Conservation (phyloP, 2,329 filamentous ascomycete genomes). For the Aspergillus sojae region DNA sequence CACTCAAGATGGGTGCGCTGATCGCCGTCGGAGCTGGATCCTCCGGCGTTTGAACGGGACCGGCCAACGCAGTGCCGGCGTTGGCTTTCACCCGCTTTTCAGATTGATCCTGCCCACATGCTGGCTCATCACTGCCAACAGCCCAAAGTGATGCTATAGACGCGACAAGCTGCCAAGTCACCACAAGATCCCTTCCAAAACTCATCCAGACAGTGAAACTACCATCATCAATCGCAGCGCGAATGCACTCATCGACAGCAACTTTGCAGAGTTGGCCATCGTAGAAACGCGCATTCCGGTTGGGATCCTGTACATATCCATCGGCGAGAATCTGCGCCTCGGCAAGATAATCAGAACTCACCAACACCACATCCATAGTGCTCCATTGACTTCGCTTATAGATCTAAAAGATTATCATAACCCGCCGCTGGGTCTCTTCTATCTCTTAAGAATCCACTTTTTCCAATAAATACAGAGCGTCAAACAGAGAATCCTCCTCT, state of each 20-base stretch:
- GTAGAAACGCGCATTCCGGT: not conserved
- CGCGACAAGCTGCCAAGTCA: not conserved
- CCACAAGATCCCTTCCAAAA: too few relatives aligned
- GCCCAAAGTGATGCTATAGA: not conserved
- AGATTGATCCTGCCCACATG: not conserved
- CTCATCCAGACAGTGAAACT: not conserved
- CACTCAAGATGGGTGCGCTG: not conserved
- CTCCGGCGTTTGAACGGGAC: not conserved
- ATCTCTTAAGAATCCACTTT: conserved; percentile 3
- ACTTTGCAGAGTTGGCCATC: not conserved
- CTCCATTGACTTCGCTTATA: not conserved
- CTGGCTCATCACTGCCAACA: not conserved
- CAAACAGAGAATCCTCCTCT: conserved; percentile 6
- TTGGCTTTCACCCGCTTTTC: not conserved
- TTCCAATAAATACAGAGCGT: conserved; percentile 3
- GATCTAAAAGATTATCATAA: not conserved
- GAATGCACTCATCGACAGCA: not conserved
- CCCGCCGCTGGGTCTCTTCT: not conserved
- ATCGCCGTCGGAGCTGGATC: not conserved
- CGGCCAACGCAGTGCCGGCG: not conserved
- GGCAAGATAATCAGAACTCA: not conserved
- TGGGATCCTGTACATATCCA: not conserved
- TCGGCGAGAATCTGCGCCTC: not conserved
- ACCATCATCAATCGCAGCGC: not conserved
- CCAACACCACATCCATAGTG: not conserved